These are phyloP conservation scores for Caloboletus firmus DNA, from an alignment of 1,284 basidiomycete genomes.

Conservation along the genomic window DNA sequence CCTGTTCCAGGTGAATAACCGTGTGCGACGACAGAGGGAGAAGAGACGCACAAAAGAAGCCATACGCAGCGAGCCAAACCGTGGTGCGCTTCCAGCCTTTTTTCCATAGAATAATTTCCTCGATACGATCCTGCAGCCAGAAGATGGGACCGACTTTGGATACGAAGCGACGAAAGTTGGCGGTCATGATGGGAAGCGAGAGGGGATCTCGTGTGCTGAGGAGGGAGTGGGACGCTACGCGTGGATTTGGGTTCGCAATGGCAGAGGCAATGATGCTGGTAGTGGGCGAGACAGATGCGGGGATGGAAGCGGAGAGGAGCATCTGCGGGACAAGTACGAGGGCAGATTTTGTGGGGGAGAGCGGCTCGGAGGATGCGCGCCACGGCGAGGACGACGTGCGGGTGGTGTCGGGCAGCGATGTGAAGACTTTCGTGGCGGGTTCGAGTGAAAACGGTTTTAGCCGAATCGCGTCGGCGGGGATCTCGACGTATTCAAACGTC, in stretches of 20 bases:
- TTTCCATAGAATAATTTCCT: slow-evolving; percentile 74
- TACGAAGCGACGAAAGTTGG: slow-evolving; percentile 73
- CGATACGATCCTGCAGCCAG: slow-evolving; percentile 75
- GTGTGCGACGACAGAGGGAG: not conserved
- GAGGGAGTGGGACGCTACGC: slow-evolving; percentile 30
- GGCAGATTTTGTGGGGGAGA: slow-evolving; percentile 23
- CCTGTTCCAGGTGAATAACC: slow-evolving; percentile 40
- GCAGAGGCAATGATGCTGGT: slow-evolving; percentile 17
- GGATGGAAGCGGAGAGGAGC: slow-evolving; percentile 25
- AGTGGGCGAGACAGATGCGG: slow-evolving; percentile 11
- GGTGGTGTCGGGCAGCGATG: slow-evolving; percentile 43
- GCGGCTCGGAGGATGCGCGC: slow-evolving; percentile 9
- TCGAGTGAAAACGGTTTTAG: slow-evolving; percentile 39
- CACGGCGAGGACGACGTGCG: slow-evolving; percentile 4
- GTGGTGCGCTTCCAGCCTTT: slow-evolving; percentile 63
- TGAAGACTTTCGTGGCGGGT: slow-evolving; percentile 44
- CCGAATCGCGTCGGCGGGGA: slow-evolving; percentile 48
- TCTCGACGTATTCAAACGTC: slow-evolving; percentile 51
- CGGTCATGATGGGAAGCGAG: slow-evolving; percentile 67
- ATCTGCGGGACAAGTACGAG: slow-evolving; percentile 31
- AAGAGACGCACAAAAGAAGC: slow-evolving; percentile 61
- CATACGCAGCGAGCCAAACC: slow-evolving; percentile 67
- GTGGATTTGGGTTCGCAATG: slow-evolving; percentile 25
- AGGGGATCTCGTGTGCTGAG: slow-evolving; percentile 59
- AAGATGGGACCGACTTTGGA: slow-evolving; percentile 66